phyloP scores from a whole-genome alignment of 257 asterid species.

The Buddleja alternifolia region DNA sequence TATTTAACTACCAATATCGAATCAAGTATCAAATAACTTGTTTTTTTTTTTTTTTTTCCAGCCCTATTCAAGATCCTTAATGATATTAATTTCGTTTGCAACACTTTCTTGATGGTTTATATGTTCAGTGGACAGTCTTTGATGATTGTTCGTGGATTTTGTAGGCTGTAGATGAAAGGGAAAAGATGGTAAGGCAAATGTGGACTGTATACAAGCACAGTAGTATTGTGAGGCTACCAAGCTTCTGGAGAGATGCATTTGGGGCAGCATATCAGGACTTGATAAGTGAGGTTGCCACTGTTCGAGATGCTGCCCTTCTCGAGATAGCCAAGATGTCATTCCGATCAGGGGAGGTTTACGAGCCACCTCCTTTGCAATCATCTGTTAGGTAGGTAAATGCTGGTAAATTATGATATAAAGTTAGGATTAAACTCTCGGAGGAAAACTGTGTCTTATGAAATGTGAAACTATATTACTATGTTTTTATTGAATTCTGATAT shows the following conservation, averaged over 20 bases:
- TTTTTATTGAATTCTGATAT: too few relatives aligned
- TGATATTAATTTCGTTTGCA: background rate
- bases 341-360: constrained; percentile 38
- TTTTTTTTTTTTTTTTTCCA: too few relatives aligned
- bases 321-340: constrained; percentile 71
- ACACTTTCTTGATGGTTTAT: background rate
- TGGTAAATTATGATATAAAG: too few relatives aligned
- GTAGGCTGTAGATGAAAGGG: constrained; percentile 62
- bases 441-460: too few relatives aligned
- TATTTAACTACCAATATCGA: too few relatives aligned
- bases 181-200: constrained; percentile 57
- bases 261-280: constrained; percentile 66
- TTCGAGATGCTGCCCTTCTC: constrained; percentile 47
- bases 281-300: constrained; percentile 43
- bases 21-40: too few relatives aligned
- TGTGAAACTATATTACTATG: too few relatives aligned
- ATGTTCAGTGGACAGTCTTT: background rate
- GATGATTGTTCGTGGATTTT: constrained; percentile 2
- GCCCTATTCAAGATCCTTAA: too few relatives aligned
- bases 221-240: constrained; percentile 41
- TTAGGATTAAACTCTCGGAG: too few relatives aligned
- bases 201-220: constrained; percentile 67
- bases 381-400: constrained; percentile 17
- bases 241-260: constrained; percentile 66
- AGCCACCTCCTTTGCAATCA: constrained; percentile 37